These are phyloP conservation scores for Cucurbita maxima DNA, from an alignment of 306 rosid species.

Conservation along the genomic window DNA sequence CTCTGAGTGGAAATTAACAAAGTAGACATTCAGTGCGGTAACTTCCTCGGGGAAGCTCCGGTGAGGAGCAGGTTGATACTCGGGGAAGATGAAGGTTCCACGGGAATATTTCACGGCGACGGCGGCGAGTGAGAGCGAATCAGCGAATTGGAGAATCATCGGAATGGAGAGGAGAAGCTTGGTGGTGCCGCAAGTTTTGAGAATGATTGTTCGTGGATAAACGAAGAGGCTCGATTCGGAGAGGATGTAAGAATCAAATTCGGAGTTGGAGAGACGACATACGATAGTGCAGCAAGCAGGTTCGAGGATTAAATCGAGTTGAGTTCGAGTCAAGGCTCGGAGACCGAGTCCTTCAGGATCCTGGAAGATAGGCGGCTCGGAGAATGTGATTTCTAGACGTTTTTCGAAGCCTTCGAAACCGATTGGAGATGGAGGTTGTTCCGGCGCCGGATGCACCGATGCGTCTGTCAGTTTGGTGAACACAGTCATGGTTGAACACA, in stretches of 20 bases:
- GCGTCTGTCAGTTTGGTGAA: neutral
- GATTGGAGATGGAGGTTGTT: slow-evolving; percentile 19
- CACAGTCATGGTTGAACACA: slow-evolving; percentile 1
- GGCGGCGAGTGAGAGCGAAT: slow-evolving; percentile 22
- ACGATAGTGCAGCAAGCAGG: slow-evolving; percentile 51
- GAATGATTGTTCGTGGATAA: slow-evolving; percentile 25
- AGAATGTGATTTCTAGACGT: slow-evolving; percentile 35
- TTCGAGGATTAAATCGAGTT: slow-evolving; percentile 32
- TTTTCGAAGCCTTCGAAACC: slow-evolving; percentile 62
- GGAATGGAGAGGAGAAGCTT: slow-evolving; percentile 31
- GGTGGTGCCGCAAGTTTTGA: slow-evolving; percentile 57
- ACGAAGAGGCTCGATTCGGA: slow-evolving; percentile 56
- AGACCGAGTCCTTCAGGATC: slow-evolving; percentile 33
- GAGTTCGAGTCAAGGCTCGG: slow-evolving; percentile 29
- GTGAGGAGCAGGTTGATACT: slow-evolving; percentile 42
- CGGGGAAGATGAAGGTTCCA: slow-evolving; percentile 42
- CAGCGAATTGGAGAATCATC: slow-evolving; percentile 26
- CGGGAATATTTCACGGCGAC: slow-evolving; percentile 35
- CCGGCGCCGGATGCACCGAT: neutral
- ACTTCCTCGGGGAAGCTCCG: slow-evolving; percentile 36
- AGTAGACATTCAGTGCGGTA: slow-evolving; percentile 19
- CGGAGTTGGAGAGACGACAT: slow-evolving; percentile 22
- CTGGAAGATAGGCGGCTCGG: slow-evolving; percentile 16
- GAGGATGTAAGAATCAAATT: slow-evolving; percentile 51
- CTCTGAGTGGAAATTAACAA: slow-evolving; percentile 17